These are phyloP conservation scores for Strigomonas oncopelti DNA, from an alignment of 208 protist species.

Conservation along the genomic window DNA sequence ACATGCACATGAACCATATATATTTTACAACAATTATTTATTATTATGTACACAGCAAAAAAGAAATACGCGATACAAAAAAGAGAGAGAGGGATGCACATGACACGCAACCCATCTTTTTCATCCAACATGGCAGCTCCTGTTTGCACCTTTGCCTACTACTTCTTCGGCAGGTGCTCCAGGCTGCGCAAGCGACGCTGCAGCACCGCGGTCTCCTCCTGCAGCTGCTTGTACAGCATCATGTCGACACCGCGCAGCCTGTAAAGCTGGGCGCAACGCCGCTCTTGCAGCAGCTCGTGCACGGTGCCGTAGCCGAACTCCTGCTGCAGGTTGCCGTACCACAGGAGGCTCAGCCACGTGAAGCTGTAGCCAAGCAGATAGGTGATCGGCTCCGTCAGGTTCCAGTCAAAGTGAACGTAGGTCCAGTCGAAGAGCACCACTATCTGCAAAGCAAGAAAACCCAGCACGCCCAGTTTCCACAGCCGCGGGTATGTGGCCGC, in stretches of 20 bases:
- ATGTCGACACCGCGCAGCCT: constrained; percentile 27
- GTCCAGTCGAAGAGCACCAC: constrained; percentile 74
- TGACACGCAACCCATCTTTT: neutral
- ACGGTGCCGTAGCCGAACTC: constrained; percentile 52
- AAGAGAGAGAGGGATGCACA: constrained; percentile 16
- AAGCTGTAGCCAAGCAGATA: constrained; percentile 72
- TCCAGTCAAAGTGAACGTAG: constrained; percentile 85
- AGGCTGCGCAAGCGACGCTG: constrained; percentile 32
- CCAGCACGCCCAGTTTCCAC: constrained; percentile 27
- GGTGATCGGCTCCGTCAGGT: constrained; percentile 86
- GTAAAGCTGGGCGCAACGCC: constrained; percentile 25
- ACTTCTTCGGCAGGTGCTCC: constrained; percentile 20
- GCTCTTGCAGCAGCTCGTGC: constrained; percentile 22
- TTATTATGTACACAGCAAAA: neutral
- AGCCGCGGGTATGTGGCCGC: constrained; percentile 25
- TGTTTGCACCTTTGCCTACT: neutral
- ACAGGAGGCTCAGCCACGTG: constrained; percentile 69
- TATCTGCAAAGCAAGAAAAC: constrained; percentile 42
- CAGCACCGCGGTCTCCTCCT: constrained; percentile 39
- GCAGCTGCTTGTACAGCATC: constrained; percentile 25
- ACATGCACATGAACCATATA: too few relatives aligned
- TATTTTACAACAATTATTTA: too few relatives aligned
- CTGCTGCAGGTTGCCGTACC: constrained; percentile 48
- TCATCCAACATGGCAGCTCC: too few relatives aligned
- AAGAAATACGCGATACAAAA: constrained; percentile 3